Evolutionary conservation across 208 protist genomes (phyloP).

Genomic region (Balamuthia mandrillaris): DNA sequence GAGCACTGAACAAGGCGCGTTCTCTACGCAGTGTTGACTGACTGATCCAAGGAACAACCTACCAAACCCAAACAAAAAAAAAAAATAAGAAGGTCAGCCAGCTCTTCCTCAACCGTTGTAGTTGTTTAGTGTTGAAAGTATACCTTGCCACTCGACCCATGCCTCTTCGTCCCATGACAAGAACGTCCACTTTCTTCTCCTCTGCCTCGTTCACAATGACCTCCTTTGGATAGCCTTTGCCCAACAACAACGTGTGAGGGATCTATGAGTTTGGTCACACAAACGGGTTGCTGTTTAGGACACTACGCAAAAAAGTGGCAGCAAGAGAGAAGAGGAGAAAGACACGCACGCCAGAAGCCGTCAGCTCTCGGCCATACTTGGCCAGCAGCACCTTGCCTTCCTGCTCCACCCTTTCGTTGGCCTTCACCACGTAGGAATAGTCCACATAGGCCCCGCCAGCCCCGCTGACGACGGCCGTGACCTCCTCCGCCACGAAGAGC

Average conservation of each 20-base stretch:
- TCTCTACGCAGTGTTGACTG: constrained; percentile 23
- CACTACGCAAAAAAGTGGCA: neutral
- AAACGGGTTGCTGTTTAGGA: neutral
- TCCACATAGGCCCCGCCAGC: constrained; percentile 29
- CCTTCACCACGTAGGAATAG: constrained; percentile 22
- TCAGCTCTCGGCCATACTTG: neutral
- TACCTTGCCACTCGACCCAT: constrained; percentile 19
- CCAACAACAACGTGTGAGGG: constrained; percentile 28
- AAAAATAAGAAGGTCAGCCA: no score
- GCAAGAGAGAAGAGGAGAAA: neutral
- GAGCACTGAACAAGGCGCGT: constrained; percentile 12
- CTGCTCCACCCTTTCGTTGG: constrained; percentile 32
- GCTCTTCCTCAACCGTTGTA: no score
- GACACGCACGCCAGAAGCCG: neutral
- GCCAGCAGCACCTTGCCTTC: constrained; percentile 27
- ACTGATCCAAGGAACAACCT: constrained; percentile 35
- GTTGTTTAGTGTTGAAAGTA: no score
- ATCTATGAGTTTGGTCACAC: neutral
- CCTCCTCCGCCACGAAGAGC: constrained; percentile 34
- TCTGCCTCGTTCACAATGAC: constrained; percentile 4
- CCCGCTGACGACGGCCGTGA: constrained; percentile 11
- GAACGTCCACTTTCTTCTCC: neutral
- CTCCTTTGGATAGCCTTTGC: constrained; percentile 36
- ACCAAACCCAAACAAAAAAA: neutral
- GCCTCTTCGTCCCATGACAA: neutral